Evolutionary conservation across 2,329 filamentous ascomycete species (phyloP), one percentile per base, ranked within the genome.

Genomic region (Magnaporthales sp.): DNA sequence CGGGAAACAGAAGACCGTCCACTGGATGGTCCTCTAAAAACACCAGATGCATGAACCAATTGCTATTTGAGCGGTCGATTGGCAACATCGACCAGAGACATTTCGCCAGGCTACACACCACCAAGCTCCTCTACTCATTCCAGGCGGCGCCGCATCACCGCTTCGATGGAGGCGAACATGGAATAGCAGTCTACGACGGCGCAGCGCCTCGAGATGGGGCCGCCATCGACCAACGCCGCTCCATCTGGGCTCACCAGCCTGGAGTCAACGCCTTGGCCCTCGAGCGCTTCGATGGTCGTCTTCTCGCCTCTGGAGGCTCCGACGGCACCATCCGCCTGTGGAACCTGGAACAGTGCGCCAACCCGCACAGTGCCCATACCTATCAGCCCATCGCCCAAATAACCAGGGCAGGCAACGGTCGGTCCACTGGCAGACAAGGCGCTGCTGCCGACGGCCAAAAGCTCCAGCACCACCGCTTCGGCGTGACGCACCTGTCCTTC

Each of bases 311-410:
- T 0, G 94, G 92, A 4, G 93, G 93, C 31, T 89, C 91, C 4
- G 92, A 97, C 74, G 91, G 91, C 10, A 91, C 90, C 0, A 87
- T 97, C 73, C 91, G 89, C 70, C 79, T 97, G 62, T 97, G 93
- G 93, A 89, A 97, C 77, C 84, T 97, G 7, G 91, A 96, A 72
- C 79, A 84, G 64, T 80, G 81, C 70, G 75, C 74, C 13, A 80
- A 80, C 68, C 76, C 80, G 6, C 79, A 77, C 69, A 75, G 68
- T 68, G 76, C 75, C 46, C 82, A 82, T 72, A 82, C 75, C 22
- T 89, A 84, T 72, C 81, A 78, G 7, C 85, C 91, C 2, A 75
- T 83, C 24, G 83, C 80, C 64, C 80, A 79, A 27, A 80, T 87
- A 63, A 72, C 78, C 15, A 81, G 82, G 63, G 82, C 80, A 68